A percentile compares a stretch with the other conserved stretches of the same genome.
Conservation (phyloP, 2,329 filamentous ascomycete genomes). For the Furcasterigmium furcatum region DNA sequence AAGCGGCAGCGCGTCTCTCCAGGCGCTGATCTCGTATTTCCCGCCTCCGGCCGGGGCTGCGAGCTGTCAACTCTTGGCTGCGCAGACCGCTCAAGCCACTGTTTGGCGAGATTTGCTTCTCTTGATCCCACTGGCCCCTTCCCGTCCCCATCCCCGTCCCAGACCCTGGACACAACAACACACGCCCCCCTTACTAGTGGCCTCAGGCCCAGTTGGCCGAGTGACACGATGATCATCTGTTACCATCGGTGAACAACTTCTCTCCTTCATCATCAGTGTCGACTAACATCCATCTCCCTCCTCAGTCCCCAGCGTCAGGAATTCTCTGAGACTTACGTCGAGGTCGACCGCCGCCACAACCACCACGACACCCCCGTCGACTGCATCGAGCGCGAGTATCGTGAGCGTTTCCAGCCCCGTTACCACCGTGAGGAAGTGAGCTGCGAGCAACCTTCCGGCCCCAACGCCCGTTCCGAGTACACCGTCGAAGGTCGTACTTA, state of each 20-base stretch:
- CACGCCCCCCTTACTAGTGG: neutral
- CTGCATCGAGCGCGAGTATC: conserved; percentile 64
- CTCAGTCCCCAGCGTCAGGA: conserved; percentile 27
- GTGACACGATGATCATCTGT: conserved; percentile 8
- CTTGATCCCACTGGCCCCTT: neutral
- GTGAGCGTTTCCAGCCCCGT: conserved; percentile 54
- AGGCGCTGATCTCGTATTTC: conserved; percentile 3
- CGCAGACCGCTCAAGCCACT: neutral
- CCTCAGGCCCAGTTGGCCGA: conserved; percentile 12
- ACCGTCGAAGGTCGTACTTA: conserved; percentile 32
- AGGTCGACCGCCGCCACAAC: conserved; percentile 55
- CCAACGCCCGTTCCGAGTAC: conserved; percentile 27
- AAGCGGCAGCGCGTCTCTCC: neutral
- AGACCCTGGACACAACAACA: neutral
- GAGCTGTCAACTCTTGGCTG: neutral
- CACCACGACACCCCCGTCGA: conserved; percentile 53
- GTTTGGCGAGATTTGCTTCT: conserved; percentile 1
- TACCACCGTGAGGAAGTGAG: conserved; percentile 35
- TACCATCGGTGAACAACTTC: conserved; percentile 3
- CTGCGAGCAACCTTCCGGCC: conserved; percentile 29
- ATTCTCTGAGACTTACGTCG: conserved; percentile 64
- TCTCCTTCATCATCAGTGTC: conserved; percentile 7
- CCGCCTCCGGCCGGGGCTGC: neutral
- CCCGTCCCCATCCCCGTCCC: neutral
- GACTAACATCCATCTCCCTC: conserved; percentile 15